Evolutionary conservation across 2,329 filamentous ascomycete species (phyloP), one percentile per base, ranked within the genome.

Genomic region (Epichloe gansuensis): DNA sequence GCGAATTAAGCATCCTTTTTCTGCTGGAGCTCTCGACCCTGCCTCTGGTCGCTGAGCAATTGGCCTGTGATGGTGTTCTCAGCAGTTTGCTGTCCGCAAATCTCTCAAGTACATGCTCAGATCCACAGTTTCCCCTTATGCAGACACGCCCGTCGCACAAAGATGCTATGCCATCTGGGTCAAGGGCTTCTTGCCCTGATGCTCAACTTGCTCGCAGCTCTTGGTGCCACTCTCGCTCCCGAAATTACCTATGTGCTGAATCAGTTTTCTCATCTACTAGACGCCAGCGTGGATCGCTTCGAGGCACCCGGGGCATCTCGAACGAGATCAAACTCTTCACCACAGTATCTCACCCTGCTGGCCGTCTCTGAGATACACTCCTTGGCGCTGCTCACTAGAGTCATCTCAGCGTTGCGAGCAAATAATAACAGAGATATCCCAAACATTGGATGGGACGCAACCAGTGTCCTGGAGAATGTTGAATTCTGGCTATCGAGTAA

Each of bases 151-250:
- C 3, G 76, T 84, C 1, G 71, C 79, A 0, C 80, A 82, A 56
- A 82, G 91, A 28, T 82, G 95, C 63, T 95, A 95, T 71, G 79
- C 80, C 50, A 91, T 97, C 62, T 98, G 93, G 93, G 82, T 83
- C 21, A 86, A 88, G 59, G 93, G 89, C 1, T 79, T 97, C 53
- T 75, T 98, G 3, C 93, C 0, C 73, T 98, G 17, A 85, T 91
- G 55, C 77, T 98, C 45, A 97, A 97, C 66, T 75, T 98, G 31
- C 78, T 98, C 21, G 82, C 85, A 54, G 82, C 87, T 11, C 81
- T 98, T 17, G 89, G 90, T 11, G 78, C 83, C 1, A 86, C 88
- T 2, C 82, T 95, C 46, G 91, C 90, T 0, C 81, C 85, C 0
- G 93, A 98, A 67, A 81, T 97, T 5, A 81, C 86, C 0, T 83